phyloP scores from a whole-genome alignment of 2,329 filamentous ascomycete genomes.

The Cladosporium halotolerans region DNA sequence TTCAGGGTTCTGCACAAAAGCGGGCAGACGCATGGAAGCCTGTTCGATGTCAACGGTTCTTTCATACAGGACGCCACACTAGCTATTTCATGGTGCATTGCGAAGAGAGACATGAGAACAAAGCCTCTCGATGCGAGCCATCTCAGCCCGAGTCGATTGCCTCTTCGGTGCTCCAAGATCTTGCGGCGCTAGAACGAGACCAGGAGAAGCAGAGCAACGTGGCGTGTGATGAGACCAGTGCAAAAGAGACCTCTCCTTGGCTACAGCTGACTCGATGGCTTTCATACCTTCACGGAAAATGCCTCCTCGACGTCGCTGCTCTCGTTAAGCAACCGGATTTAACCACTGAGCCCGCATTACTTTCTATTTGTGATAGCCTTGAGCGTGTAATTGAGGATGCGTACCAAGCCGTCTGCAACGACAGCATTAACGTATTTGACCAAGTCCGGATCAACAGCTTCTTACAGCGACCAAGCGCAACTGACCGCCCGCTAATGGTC shows the following conservation, averaged over 20 bases:
- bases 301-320: neutral
- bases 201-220: neutral
- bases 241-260: constrained; percentile 1
- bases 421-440: constrained; percentile 15
- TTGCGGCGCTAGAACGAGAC: neutral
- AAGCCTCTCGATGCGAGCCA: neutral
- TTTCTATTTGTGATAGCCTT: constrained; percentile 7
- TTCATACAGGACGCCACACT: neutral
- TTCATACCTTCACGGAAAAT: neutral
- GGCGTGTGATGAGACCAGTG: neutral
- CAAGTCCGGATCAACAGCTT: constrained; percentile 18
- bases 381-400: constrained; percentile 12
- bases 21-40: neutral
- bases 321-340: neutral
- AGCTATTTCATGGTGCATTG: constrained; percentile 2
- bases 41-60: constrained; percentile 5
- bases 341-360: neutral
- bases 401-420: constrained; percentile 11
- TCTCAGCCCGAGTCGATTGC: neutral
- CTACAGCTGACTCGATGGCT: constrained; percentile 5
- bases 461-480: constrained; percentile 3
- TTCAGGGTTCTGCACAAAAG: neutral
- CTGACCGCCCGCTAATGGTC: constrained; percentile 14
- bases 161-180: neutral
- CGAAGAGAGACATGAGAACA: neutral